Evolutionary conservation across 108 stramenopile species (phyloP), one percentile per base, ranked within the genome.

Genomic region (Pinguiococcus pyrenoidosus): DNA sequence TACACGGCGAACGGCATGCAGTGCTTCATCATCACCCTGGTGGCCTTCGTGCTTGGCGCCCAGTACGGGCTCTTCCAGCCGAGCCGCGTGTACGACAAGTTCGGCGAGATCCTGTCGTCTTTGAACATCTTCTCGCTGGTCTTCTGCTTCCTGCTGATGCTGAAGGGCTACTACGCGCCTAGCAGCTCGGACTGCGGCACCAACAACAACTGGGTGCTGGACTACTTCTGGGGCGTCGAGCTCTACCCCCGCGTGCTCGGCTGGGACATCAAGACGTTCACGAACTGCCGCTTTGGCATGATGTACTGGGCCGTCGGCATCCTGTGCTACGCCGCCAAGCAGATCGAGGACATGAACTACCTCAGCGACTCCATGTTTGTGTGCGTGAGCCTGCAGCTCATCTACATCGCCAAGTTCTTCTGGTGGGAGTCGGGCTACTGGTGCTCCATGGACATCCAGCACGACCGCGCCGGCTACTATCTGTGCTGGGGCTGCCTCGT

Each of bases 371-470:
- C 78, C 37, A 76, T 90, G 68, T 58, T 75, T 34, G 72, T 87
- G 32, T 65, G 68, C 45, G 85, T 78, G 10, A 43, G 51, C 10
- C 68, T 83, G 34, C 86, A 89, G 63, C 41, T 80, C 39, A 29
- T 93, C 26, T 99, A 99, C 79, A 44, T 96, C 21, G 74, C 78
- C 75, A 99, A 99, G 69, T 99, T 99, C 79, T 96, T 87, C 71
- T 56, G 49, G 24, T 99, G 97, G 97, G 97, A 99, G 64, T 92
- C 85, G 82, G 97, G 97, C 52, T 99, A 99, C 85, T 85, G 95
- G 87, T 80, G 90, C 50, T 83, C 85, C 45, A 99, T 99, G 72
- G 97, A 96, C 57, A 99, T 89, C 47, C 77, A 78, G 52, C 73
- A 76, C 46, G 85, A 87, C 73, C 80, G 83, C 35, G 86, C 86